Evolutionary conservation across 2,329 filamentous ascomycete genomes (phyloP).

Genomic region (Claviceps pazoutovae): DNA sequence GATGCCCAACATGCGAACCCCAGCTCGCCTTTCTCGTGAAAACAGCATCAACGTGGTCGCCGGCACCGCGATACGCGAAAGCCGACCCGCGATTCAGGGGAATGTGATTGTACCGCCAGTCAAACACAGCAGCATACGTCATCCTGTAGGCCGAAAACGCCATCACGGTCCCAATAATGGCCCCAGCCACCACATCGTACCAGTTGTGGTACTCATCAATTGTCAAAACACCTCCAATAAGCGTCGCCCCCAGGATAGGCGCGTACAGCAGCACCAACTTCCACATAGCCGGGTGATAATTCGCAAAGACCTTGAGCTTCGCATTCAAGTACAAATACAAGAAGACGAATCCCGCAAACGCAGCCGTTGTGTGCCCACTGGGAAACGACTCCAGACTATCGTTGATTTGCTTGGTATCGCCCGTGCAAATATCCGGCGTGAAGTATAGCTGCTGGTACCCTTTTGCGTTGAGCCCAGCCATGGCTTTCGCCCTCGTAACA

Average conservation of each 20-base stretch:
- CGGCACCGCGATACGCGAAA: conserved; percentile 4
- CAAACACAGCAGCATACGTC: conserved; percentile 54
- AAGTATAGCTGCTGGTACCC: conserved; percentile 52
- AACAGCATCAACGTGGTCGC: conserved; percentile 2
- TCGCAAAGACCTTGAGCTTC: conserved; percentile 61
- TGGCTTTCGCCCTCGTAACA: conserved; percentile 8
- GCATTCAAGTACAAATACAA: conserved; percentile 63
- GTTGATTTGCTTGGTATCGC: conserved; percentile 48
- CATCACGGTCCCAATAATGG: conserved; percentile 48
- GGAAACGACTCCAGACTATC: conserved; percentile 60
- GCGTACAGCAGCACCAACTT: conserved; percentile 52
- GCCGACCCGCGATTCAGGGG: conserved; percentile 39
- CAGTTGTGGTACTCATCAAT: conserved; percentile 65
- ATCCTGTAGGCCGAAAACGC: conserved; percentile 53
- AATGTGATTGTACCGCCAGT: conserved; percentile 52
- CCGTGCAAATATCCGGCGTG: conserved; percentile 56
- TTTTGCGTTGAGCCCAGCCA: conserved; percentile 27
- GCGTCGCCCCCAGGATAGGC: conserved; percentile 50
- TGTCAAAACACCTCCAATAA: conserved; percentile 56
- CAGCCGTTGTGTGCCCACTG: conserved; percentile 59
- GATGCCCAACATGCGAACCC: conserved; percentile 2
- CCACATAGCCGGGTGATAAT: conserved; percentile 63
- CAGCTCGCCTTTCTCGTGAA: conserved; percentile 5
- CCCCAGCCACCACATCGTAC: conserved; percentile 59
- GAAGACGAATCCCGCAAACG: conserved; percentile 58